Conservation (phyloP, 2,329 filamentous ascomycete species). For the Colletotrichum sp. region DNA sequence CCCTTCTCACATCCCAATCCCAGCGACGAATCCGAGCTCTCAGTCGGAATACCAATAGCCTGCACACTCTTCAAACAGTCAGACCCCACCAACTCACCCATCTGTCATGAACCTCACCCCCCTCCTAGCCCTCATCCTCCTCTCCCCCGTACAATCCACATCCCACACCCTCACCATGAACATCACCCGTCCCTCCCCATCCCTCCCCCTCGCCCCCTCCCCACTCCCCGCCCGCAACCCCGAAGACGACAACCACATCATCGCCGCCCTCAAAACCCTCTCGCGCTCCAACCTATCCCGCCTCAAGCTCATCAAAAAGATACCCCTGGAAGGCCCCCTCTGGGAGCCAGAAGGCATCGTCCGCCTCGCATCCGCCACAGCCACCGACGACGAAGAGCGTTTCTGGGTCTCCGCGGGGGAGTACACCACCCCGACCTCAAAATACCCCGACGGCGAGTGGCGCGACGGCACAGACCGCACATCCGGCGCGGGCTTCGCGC, state of each 20-base stretch:
- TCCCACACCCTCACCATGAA: constrained; percentile 24
- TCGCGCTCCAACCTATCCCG: constrained; percentile 31
- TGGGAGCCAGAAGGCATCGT: constrained; percentile 56
- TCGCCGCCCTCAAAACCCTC: constrained; percentile 20
- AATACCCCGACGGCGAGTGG: constrained; percentile 40
- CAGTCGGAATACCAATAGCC: too few relatives aligned
- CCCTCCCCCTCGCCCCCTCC: constrained; percentile 32
- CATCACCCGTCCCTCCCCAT: constrained; percentile 34
- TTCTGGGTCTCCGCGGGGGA: constrained; percentile 50
- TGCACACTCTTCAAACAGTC: background rate
- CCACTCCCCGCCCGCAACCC: too few relatives aligned
- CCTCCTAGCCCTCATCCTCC: background rate
- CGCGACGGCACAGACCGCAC: constrained; percentile 57
- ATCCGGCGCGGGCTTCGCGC: constrained; percentile 46
- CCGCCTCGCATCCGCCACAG: constrained; percentile 29
- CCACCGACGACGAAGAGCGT: background rate
- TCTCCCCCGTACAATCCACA: background rate
- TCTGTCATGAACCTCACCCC: background rate
- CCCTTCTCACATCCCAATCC: background rate
- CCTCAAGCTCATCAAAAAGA: constrained; percentile 46
- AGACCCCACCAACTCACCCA: background rate
- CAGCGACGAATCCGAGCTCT: background rate
- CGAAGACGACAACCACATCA: too few relatives aligned
- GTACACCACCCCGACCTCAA: constrained; percentile 43
- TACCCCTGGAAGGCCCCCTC: constrained; percentile 47